Evolutionary conservation across 768 basidiomycete species (phyloP).

Genomic region (Ramaria sp.): DNA sequence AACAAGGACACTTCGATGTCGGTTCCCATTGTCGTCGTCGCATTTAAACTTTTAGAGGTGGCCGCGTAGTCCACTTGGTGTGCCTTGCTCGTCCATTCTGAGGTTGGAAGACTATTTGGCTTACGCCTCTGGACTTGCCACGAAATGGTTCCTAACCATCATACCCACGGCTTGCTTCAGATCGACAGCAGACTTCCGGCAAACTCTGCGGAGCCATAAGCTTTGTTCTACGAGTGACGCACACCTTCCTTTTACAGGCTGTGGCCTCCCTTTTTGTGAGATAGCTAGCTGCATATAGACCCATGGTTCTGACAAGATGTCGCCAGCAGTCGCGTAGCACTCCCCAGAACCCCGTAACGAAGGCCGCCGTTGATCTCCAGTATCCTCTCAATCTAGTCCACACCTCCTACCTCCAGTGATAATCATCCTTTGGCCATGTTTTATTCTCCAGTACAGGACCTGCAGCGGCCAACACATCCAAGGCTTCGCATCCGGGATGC

Average conservation of each 20-base stretch:
- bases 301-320: background rate
- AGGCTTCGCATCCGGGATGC: slow-evolving; percentile 57
- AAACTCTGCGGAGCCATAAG: background rate
- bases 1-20: background rate
- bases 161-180: slow-evolving; percentile 6
- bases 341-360: background rate
- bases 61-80: background rate
- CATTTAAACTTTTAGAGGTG: slow-evolving; percentile 8
- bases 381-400: background rate
- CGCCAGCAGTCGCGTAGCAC: background rate
- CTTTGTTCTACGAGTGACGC: background rate
- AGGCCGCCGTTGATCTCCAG: background rate
- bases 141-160: background rate
- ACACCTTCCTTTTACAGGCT: background rate
- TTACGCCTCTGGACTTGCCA: slow-evolving; percentile 1
- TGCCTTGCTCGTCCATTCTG: background rate
- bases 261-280: background rate
- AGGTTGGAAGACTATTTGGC: background rate
- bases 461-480: slow-evolving; percentile 55
- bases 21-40: background rate
- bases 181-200: slow-evolving; percentile 1
- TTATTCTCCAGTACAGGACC: slow-evolving; percentile 27
- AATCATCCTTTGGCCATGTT: slow-evolving; percentile 16
- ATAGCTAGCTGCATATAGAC: background rate
- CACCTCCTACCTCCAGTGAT: background rate